phyloP scores from a whole-genome alignment of 106 monocot species.

The Dendrobium officinale region DNA sequence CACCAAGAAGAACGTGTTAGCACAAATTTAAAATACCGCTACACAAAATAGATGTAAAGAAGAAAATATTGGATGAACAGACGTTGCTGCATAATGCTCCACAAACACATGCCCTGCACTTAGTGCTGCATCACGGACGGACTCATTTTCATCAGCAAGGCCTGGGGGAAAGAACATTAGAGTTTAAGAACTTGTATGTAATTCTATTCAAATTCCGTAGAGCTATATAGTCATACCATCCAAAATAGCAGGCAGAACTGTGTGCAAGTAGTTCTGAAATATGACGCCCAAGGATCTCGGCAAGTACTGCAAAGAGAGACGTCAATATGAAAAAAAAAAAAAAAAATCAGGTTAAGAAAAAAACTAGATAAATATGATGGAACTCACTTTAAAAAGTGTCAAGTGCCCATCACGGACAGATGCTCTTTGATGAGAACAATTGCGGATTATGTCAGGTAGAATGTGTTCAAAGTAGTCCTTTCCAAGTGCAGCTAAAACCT shows the following conservation, averaged over 20 bases:
- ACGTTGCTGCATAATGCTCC: constrained; percentile 98
- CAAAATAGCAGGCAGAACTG: constrained; percentile 86
- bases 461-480: constrained; percentile 85
- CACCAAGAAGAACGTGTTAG: constrained; percentile 4
- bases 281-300: constrained; percentile 86
- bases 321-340: not conserved
- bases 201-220: not conserved
- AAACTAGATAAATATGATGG: not conserved
- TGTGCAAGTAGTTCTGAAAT: constrained; percentile 92
- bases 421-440: constrained; percentile 90
- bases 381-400: constrained; percentile 77
- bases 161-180: constrained; percentile 33
- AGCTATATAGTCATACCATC: constrained; percentile 54
- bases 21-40: not conserved
- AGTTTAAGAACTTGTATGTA: not conserved
- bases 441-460: constrained; percentile 88
- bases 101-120: constrained; percentile 99
- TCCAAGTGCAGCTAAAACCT: constrained; percentile 97
- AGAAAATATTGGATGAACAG: constrained; percentile 8
- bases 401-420: constrained; percentile 93
- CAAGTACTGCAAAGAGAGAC: constrained; percentile 52
- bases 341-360: not conserved
- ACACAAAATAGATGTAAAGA: constrained; percentile 1
- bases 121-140: constrained; percentile 97
- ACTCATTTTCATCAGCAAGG: constrained; percentile 99